Conservation (phyloP, 129 eudicot genomes). For the Helichrysum umbraculigerum region DNA sequence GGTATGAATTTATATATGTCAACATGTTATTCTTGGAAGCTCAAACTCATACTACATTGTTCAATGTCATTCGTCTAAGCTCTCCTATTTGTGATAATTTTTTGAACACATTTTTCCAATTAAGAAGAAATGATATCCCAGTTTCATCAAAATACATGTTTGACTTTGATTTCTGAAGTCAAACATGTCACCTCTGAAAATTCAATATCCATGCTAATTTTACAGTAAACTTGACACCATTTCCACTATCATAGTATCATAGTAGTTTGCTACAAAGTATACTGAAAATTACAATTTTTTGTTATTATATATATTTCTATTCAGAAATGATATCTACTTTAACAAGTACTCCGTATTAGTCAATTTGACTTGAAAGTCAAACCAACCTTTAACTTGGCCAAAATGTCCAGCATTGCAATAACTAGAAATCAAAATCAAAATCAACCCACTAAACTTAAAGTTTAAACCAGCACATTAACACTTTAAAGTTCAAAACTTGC, state of each 20-base stretch:
- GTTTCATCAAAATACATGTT: no score
- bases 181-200: neutral
- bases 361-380: conserved; percentile 7
- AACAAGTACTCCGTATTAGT: neutral
- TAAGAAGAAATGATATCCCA: neutral
- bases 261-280: neutral
- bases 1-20: neutral
- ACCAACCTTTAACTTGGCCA: neutral
- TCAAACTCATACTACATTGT: conserved; percentile 4
- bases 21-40: neutral
- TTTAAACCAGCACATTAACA: neutral
- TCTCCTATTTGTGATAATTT: neutral
- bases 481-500: neutral
- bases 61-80: neutral
- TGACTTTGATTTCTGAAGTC: no score
- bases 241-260: neutral
- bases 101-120: neutral
- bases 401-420: neutral
- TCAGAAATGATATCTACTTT: neutral
- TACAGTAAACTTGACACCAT: neutral
- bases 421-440: neutral
- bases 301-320: no score
- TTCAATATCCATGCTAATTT: neutral
- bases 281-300: neutral
- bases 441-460: neutral